A percentile compares a stretch with the other conserved stretches of the same genome.
Evolutionary conservation across 1,284 basidiomycete species (phyloP).

Genomic region (Tilletia setariae): DNA sequence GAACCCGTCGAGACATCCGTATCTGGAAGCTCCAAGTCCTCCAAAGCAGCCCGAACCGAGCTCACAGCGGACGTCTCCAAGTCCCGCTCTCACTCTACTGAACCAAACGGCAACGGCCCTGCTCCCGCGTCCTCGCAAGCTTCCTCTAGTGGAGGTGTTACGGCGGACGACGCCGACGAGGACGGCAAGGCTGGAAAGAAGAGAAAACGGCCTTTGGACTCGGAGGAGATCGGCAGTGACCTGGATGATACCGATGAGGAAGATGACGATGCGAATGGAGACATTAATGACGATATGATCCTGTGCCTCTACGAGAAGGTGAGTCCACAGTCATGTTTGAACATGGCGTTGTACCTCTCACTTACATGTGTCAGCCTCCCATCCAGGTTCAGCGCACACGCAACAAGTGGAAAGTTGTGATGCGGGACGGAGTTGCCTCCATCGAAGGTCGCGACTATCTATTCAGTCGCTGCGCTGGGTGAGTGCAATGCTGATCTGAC

Average conservation of each 20-base stretch:
- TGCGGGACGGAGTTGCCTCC: slow-evolving; percentile 97
- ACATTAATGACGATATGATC: slow-evolving; percentile 72
- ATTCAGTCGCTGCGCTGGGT: slow-evolving; percentile 58
- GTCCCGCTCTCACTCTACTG: background rate
- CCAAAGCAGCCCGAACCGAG: slow-evolving; percentile 6
- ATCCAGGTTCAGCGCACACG: slow-evolving; percentile 80
- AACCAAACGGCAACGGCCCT: slow-evolving; percentile 16
- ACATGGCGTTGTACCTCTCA: background rate
- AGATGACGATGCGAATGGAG: slow-evolving; percentile 59
- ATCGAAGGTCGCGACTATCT: slow-evolving; percentile 96
- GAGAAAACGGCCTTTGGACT: slow-evolving; percentile 56
- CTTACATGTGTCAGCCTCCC: too few relatives aligned
- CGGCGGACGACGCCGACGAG: slow-evolving; percentile 20
- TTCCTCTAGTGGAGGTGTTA: background rate
- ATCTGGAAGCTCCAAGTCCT: background rate
- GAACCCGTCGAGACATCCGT: background rate
- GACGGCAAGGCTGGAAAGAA: slow-evolving; percentile 34
- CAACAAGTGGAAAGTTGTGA: slow-evolving; percentile 99
- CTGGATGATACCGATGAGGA: slow-evolving; percentile 81
- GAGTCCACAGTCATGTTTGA: slow-evolving; percentile 21
- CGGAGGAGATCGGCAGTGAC: slow-evolving; percentile 91
- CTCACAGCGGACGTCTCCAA: background rate
- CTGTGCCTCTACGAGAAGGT: slow-evolving; percentile 99
- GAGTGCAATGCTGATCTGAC: background rate
- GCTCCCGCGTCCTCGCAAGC: slow-evolving; percentile 16